Evolutionary conservation across 1,284 basidiomycete species (phyloP), one percentile per base, ranked within the genome.

Genomic region (Cryptococcus floricola): DNA sequence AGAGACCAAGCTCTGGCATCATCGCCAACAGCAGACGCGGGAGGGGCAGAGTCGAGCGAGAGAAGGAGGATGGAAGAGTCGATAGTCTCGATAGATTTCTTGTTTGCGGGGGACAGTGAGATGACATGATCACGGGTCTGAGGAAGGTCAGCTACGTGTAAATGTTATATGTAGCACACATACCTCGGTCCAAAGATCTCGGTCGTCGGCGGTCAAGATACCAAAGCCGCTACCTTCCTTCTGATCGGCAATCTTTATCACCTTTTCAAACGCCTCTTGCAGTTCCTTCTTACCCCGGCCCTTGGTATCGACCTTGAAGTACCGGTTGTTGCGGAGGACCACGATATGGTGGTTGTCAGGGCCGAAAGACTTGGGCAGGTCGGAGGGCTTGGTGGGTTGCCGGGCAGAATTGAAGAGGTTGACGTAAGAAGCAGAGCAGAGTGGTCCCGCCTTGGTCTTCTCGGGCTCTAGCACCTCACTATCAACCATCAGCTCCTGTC

Each of bases 401-500:
- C 95, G 86, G 45, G 83, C 85, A 4, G 92, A 81, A 77, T 98
- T 96, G 84, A 98, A 97, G 82, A 93, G 82, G 87, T 91, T 94
- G 75, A 91, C 87, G 84, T 95, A 97, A n/a, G 91, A 92, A 3
- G 81, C 82, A 89, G 95, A 95, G 78, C 89, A 89, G n/a, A 98
- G 80, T 1, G 94, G 91, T 16, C 82, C 81, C 1, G 85, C 84
- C 53, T 87, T 86, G 47, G 88, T 84, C 77, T 87, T 92, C 71
- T 98, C 95, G 2, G 95, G 95, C 72, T 93, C 90, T 18, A 98
- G 84, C 56, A 83, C 80, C 62, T 88, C 83, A 61, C 89, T 90
- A 59, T 9, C 48, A 48, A 28, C 16, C 49, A 57, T 44, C 42
- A 48, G 28, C 25, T 28, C 5, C 25, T 13, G 14, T 25, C n/a